Base-by-base conservation (phyloP, 192 early-diverging fungal species). In the Coemansia sp. region DNA sequence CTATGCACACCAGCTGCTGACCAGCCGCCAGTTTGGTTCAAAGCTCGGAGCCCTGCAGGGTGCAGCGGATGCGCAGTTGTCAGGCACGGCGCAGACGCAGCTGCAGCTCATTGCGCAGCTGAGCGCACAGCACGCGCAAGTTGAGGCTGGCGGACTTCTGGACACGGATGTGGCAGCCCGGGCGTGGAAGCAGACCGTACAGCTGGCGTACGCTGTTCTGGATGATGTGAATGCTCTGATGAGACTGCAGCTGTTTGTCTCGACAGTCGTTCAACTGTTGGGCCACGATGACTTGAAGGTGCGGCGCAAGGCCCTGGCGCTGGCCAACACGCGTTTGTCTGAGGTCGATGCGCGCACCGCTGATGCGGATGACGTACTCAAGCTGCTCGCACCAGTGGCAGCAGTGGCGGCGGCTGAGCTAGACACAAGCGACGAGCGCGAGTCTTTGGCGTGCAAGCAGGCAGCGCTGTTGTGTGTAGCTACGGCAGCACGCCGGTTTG, bases 401-500 rank as follows among this genome's bases (percentile, higher is more conserved):
- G 46, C 60, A 2, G 53, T 64, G 28, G 63, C 60, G 23, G 57
- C 64, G 21, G 52, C 40, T 23, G 64, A 56, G 11, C 36, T 9
- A 12, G 38, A 64, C 34, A 84, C 85, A 34, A 60, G 68, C 7
- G 61, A 65, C 10, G 77, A 84, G 58, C 28, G 25, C n/a, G 52
- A 24, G 17, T 24, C 52, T 3, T 15, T 54, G 28, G 26, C 52
- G 28, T 88, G 85, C 73, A 90, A 87, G 73, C 91, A 94, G 71
- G 82, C 88, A 0, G 90, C 89, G 15, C 70, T 97, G 37, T 61
- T 90, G 48, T 94, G 93, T 69, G 64, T 97, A 28, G 83, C 90
- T 8, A 85, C 89, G 21, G 83, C 95, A 44, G 85, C 88, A 9
- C 83, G 79, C 20, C 64, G 78, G 23, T 87, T 92, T 72, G 90